These are phyloP conservation scores for Solanum tarapatanum DNA, from an alignment of 257 asterid genomes.

Conservation along the genomic window DNA sequence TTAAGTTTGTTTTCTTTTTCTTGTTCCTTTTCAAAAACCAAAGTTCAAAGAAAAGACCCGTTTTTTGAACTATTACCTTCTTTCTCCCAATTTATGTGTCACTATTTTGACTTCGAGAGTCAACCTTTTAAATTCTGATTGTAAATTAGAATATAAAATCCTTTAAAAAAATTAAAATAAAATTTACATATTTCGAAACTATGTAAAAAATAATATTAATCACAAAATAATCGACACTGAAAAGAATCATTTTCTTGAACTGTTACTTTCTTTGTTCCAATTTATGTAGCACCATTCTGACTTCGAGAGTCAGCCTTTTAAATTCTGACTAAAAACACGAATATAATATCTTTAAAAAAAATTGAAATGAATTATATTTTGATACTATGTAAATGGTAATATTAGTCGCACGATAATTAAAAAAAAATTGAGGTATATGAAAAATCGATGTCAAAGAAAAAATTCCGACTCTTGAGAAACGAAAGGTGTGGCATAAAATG, in stretches of 20 bases:
- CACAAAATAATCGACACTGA: too few species aligned
- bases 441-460: neutral
- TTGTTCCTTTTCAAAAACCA: neutral
- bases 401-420: neutral
- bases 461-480: fast-evolving
- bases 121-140: neutral
- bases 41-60: neutral
- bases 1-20: neutral
- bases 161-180: neutral
- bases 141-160: neutral
- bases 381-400: neutral
- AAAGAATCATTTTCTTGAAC: too few species aligned
- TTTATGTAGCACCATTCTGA: neutral
- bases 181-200: too few species aligned
- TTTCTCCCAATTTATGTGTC: neutral
- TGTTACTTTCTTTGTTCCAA: too few species aligned
- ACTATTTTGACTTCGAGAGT: neutral
- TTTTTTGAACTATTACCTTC: neutral
- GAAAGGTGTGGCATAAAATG: neutral
- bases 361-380: neutral
- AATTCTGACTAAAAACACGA: neutral
- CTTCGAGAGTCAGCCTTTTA: neutral
- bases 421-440: neutral
- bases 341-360: neutral
- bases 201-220: too few species aligned